These are phyloP conservation scores for Umbelopsis isabellina DNA, from an alignment of 192 early-diverging fungal genomes.

Conservation along the genomic window DNA sequence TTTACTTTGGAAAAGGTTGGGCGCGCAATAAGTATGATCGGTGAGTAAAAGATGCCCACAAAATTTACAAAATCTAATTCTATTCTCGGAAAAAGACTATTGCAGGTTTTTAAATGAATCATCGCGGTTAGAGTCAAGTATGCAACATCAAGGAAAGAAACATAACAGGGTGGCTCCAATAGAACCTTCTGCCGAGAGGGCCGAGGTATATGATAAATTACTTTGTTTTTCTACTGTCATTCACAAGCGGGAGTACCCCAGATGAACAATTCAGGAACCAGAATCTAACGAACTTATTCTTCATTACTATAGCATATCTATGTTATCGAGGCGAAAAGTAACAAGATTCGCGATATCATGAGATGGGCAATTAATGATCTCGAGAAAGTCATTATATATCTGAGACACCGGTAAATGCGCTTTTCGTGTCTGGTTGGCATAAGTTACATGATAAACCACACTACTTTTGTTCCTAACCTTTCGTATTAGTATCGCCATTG, in stretches of 20 bases:
- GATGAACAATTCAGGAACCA: not conserved
- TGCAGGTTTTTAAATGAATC: slow-evolving; percentile 20
- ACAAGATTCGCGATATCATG: slow-evolving; percentile 7
- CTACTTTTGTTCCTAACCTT: not conserved
- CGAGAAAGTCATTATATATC: slow-evolving; percentile 1
- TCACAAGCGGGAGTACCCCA: not conserved
- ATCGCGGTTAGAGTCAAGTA: not conserved
- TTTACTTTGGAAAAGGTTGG: too few species aligned
- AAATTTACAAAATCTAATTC: not conserved
- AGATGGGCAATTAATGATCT: not conserved
- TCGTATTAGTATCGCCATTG: slow-evolving; percentile 7
- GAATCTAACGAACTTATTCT: not conserved
- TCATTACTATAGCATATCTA: not conserved
- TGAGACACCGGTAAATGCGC: slow-evolving; percentile 8
- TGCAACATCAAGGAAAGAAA: slow-evolving; percentile 15
- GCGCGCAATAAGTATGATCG: too few species aligned
- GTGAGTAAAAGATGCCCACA: too few species aligned
- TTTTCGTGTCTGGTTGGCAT: not conserved
- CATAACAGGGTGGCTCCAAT: not conserved
- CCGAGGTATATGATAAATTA: slow-evolving; percentile 1
- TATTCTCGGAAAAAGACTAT: not conserved
- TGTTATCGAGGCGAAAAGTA: slow-evolving; percentile 15
- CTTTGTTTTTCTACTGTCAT: not conserved
- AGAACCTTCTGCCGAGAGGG: not conserved
- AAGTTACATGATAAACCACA: too few species aligned